These are phyloP conservation scores for Zygnema cylindricum DNA, from an alignment of 139 green algal genomes.

Conservation along the genomic window DNA sequence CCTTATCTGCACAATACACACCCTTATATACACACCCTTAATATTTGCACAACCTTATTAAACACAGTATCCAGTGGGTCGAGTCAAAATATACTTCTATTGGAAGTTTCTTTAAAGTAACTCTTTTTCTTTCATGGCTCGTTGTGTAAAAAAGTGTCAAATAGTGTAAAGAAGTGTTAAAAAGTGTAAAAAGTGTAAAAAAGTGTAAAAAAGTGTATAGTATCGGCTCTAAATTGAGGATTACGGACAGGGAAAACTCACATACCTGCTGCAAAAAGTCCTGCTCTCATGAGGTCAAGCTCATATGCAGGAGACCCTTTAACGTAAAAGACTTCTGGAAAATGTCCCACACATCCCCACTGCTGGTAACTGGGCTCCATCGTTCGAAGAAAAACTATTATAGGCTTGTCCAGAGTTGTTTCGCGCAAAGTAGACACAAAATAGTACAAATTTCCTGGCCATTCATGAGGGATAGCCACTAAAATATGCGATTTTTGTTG, in stretches of 20 bases:
- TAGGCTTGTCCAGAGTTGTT: not conserved
- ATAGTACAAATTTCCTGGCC: constrained; percentile 46
- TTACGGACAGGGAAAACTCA: too few relatives aligned
- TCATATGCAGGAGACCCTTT: constrained; percentile 52
- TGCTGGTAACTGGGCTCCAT: constrained; percentile 24
- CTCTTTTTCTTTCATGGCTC: too few relatives aligned
- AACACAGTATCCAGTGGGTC: too few relatives aligned
- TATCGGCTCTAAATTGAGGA: too few relatives aligned
- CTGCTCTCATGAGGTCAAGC: constrained; percentile 47
- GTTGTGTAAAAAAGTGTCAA: too few relatives aligned
- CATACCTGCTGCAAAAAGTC: constrained; percentile 40
- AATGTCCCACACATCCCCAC: constrained; percentile 49
- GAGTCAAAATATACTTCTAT: too few relatives aligned
- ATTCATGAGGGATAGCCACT: constrained; percentile 23
- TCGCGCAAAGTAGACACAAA: constrained; percentile 30
- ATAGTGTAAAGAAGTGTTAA: too few relatives aligned
- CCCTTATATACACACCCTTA: too few relatives aligned
- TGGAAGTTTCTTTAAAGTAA: too few relatives aligned
- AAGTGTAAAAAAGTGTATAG: too few relatives aligned
- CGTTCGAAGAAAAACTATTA: constrained; percentile 37
- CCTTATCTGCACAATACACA: not conserved
- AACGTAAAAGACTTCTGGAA: constrained; percentile 49
- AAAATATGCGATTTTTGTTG: constrained; percentile 18
- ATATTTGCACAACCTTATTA: too few relatives aligned
- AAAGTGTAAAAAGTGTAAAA: too few relatives aligned